phyloP scores from a whole-genome alignment of 2,329 filamentous ascomycete species.

The Fusarium sacchari region DNA sequence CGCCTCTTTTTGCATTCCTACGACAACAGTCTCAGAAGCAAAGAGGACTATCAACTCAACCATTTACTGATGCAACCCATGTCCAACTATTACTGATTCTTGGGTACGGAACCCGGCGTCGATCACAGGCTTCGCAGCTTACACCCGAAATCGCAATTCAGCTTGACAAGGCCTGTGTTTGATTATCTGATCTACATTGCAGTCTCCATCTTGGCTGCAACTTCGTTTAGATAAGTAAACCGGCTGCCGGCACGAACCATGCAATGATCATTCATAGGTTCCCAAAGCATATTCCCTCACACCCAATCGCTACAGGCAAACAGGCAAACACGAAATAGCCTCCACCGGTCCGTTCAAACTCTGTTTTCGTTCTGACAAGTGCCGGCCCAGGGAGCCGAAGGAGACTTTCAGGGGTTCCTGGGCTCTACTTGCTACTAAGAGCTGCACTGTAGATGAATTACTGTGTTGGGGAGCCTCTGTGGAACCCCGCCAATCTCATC shows the following conservation, averaged over 20 bases:
- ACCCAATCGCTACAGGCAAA: neutral
- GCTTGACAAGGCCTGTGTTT: neutral
- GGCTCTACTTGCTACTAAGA: neutral
- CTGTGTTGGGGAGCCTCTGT: neutral
- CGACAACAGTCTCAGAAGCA: neutral
- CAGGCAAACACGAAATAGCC: neutral
- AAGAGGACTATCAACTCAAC: neutral
- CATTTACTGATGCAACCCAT: neutral
- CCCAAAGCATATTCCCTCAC: neutral
- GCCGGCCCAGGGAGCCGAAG: neutral
- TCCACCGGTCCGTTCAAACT: neutral
- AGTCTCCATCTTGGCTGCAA: neutral
- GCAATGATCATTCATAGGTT: neutral
- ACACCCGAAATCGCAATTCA: neutral
- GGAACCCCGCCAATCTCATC: neutral
- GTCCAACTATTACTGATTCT: neutral
- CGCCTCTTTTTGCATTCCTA: slow-evolving; percentile 10
- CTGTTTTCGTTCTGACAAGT: slow-evolving; percentile 9
- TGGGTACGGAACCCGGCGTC: neutral
- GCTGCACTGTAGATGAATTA: neutral
- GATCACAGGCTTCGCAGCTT: neutral
- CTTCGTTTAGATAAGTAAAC: neutral
- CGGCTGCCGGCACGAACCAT: neutral
- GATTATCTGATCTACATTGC: slow-evolving; percentile 4
- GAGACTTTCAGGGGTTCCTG: neutral